Evolutionary conservation across 1,284 basidiomycete genomes (phyloP).

Genomic region (Leccinum solheimii): DNA sequence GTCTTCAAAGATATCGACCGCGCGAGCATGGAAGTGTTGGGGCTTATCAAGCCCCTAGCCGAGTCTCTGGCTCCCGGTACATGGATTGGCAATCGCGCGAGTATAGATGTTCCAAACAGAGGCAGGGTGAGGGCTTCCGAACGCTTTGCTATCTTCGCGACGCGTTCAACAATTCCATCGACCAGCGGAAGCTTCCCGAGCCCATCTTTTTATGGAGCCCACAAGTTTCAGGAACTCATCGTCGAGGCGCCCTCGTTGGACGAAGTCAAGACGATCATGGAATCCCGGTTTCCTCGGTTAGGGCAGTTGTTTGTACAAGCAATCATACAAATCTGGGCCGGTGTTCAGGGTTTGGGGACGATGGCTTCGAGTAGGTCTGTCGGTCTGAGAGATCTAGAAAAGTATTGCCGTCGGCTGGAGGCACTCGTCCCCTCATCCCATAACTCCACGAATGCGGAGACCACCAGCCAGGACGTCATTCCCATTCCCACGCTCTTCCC

Average conservation of each 20-base stretch:
- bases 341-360: constrained; percentile 48
- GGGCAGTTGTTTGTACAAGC: constrained; percentile 46
- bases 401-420: constrained; percentile 80
- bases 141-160: constrained; percentile 80
- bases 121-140: constrained; percentile 71
- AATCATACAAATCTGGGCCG: constrained; percentile 66
- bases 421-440: constrained; percentile 54
- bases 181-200: constrained; percentile 45
- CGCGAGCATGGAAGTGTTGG: constrained; percentile 84
- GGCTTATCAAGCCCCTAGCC: constrained; percentile 78
- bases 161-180: constrained; percentile 59
- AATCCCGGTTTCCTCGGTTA: constrained; percentile 65
- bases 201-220: constrained; percentile 77
- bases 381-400: constrained; percentile 86
- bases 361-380: constrained; percentile 58
- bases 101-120: constrained; percentile 68
- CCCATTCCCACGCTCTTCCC: constrained; percentile 47
- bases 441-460: constrained; percentile 47
- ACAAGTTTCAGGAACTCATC: constrained; percentile 77
- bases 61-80: constrained; percentile 77
- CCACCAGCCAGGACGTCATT: constrained; percentile 23
- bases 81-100: constrained; percentile 74
- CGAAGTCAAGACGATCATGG: constrained; percentile 72
- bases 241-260: constrained; percentile 59
- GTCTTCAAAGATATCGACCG: constrained; percentile 93